Percentiles rank a stretch among this genome's conserved stretches.
phyloP scores from a whole-genome alignment of 768 basidiomycete species.

The Russula abietina region DNA sequence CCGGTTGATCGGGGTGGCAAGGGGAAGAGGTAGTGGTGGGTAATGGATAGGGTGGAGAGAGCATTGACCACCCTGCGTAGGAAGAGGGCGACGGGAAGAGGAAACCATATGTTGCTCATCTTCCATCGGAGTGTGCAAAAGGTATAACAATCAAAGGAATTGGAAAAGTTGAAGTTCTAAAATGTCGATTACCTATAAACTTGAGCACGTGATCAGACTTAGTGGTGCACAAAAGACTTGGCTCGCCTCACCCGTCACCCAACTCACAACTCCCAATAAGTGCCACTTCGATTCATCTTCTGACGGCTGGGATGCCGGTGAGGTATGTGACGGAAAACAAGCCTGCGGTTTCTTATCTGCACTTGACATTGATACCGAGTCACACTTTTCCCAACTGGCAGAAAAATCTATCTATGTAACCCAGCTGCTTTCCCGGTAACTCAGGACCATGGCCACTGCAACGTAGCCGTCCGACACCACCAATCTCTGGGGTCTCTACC shows the following conservation, averaged over 20 bases:
- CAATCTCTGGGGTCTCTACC: not conserved
- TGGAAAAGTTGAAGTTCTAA: too few relatives aligned
- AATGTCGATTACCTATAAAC: not conserved
- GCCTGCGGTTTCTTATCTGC: not conserved
- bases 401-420: not conserved
- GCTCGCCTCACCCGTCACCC: too few relatives aligned
- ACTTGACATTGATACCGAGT: not conserved
- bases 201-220: not conserved
- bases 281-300: not conserved
- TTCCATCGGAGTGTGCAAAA: constrained; percentile 18
- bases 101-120: constrained; percentile 47
- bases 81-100: constrained; percentile 53
- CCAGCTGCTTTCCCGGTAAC: too few relatives aligned
- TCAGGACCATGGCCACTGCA: not conserved
- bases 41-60: constrained; percentile 63
- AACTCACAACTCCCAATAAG: too few relatives aligned
- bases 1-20: constrained; percentile 26
- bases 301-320: not conserved
- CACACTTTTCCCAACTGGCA: not conserved
- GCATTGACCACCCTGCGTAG: constrained; percentile 62
- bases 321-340: not conserved
- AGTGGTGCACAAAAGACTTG: too few relatives aligned
- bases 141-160: not conserved
- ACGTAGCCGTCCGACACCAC: not conserved
- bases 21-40: constrained; percentile 50